Percentiles rank a stretch among this genome's conserved stretches.
Evolutionary conservation across 1,284 basidiomycete species (phyloP).

Genomic region (Malassezia arunalokei): DNA sequence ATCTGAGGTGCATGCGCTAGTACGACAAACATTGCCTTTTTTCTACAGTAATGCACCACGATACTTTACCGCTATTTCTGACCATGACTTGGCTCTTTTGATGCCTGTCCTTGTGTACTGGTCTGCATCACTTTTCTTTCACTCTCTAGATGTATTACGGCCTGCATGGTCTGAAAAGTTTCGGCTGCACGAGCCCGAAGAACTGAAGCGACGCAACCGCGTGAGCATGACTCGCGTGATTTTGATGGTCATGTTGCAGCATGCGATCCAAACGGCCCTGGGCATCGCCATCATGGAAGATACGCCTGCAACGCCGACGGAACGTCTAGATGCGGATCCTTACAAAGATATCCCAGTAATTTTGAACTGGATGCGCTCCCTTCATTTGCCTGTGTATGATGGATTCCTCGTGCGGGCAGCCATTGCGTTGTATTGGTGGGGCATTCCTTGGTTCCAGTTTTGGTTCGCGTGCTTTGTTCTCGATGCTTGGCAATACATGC

Average conservation of each 20-base stretch:
- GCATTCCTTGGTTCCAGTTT: conserved; percentile 64
- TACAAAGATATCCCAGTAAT: conserved; percentile 32
- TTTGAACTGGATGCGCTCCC: conserved; percentile 29
- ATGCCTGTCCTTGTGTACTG: conserved; percentile 80
- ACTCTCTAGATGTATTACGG: conserved; percentile 58
- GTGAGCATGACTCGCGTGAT: conserved; percentile 63
- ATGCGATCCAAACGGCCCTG: conserved; percentile 67
- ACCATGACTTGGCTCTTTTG: conserved; percentile 62
- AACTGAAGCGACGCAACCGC: conserved; percentile 65
- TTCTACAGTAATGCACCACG: conserved; percentile 5
- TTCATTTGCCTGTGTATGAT: conserved; percentile 47
- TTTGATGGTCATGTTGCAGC: conserved; percentile 68
- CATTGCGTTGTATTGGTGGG: conserved; percentile 86
- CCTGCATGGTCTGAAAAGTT: conserved; percentile 71
- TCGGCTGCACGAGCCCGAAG: conserved; percentile 74
- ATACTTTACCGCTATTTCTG: conserved; percentile 50
- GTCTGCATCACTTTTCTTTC: conserved; percentile 67
- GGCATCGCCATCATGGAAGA: conserved; percentile 62
- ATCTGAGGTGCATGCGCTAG: conserved; percentile 1
- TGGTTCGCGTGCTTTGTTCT: conserved; percentile 75
- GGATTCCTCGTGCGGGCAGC: conserved; percentile 53
- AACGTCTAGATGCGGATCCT: conserved; percentile 7
- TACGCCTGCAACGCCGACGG: not conserved
- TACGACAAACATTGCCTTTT: conserved; percentile 1
- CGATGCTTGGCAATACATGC: conserved; percentile 96